These are phyloP conservation scores for Trametes versicolor DNA, from an alignment of 1,284 basidiomycete species.

Conservation along the genomic window DNA sequence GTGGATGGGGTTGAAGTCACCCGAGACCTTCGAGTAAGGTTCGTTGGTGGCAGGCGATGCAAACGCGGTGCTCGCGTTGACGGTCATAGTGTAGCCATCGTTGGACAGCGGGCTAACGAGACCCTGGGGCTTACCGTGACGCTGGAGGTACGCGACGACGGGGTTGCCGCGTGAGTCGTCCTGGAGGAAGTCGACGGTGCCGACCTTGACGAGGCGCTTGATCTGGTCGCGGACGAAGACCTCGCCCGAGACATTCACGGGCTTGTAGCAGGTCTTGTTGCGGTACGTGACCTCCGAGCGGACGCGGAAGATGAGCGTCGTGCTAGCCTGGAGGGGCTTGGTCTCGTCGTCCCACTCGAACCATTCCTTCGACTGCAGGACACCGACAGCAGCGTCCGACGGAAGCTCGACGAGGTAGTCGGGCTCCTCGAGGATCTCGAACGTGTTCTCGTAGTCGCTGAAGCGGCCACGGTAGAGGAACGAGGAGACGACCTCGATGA, in stretches of 20 bases:
- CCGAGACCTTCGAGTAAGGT: constrained; percentile 95
- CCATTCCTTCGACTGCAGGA: constrained; percentile 97
- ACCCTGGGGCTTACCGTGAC: constrained; percentile 86
- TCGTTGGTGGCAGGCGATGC: constrained; percentile 89
- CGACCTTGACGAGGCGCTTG: constrained; percentile 89
- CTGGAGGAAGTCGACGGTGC: constrained; percentile 86
- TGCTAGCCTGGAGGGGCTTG: constrained; percentile 82
- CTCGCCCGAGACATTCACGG: constrained; percentile 86
- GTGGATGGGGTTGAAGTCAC: constrained; percentile 99
- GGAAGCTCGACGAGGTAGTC: constrained; percentile 86
- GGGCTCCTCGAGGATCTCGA: constrained; percentile 90
- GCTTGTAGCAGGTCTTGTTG: constrained; percentile 88
- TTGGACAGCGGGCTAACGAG: constrained; percentile 82
- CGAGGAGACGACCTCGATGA: constrained; percentile 94
- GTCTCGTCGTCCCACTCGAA: constrained; percentile 94
- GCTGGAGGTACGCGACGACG: constrained; percentile 92
- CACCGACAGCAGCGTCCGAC: constrained; percentile 86
- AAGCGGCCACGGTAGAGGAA: constrained; percentile 98
- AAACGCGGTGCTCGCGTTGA: constrained; percentile 68
- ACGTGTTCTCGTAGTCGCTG: constrained; percentile 94
- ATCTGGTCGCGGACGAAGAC: constrained; percentile 89
- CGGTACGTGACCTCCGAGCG: constrained; percentile 90
- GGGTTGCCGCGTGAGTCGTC: constrained; percentile 94
- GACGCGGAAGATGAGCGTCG: constrained; percentile 89
- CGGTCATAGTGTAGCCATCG: constrained; percentile 85